Evolutionary conservation across 768 basidiomycete genomes (phyloP), one percentile per base, ranked within the genome.

Genomic region (Phlegmacium glaucopus): DNA sequence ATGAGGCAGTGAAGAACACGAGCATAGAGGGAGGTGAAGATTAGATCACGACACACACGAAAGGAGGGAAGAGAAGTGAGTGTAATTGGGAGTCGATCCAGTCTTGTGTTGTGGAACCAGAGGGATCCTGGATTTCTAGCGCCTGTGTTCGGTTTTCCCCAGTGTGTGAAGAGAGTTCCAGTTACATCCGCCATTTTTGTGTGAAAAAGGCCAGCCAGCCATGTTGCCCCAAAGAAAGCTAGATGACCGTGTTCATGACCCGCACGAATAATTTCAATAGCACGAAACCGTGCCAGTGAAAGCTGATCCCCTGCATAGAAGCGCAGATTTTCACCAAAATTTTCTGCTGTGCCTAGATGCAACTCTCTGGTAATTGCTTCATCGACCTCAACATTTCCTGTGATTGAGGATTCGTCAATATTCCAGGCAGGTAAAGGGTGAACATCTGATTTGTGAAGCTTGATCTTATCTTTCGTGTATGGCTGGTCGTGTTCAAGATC

Each of bases 121-220:
- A 73, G 61, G 0, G 55, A 66, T 1, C 59, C 63, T 16, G 71
- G 72, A 32, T 68, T 65, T 5, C 59, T 54, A 4, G 52, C 27
- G 2, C 63, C 63, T n/a, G 56, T 45, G 18, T 54, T 32, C 0
- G 64, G 55, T n/a, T 59, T 55, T 4, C 70, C 72, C 36, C 48
- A 71, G 49, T 71, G 69, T 0, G 53, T 64, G 6, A 61, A 42
- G 4, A 74, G 36, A 3, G 61, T 32, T 0, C 67, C 68, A 29
- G 57, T 59, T 6, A 55, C 48, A 26, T 65, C 64, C 3, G 66
- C 61, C 17, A 71, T 68, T 47, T 72, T 67, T 8, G 42, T 58
- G 49, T 74, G 72, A 51, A 72, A 72, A 1, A 72, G 56, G 1
- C 71, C 71, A 1, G 65, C 64, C 12, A 63, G 51, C 54, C 55